phyloP scores from a whole-genome alignment of 257 asterid species.

The Penstemon davidsonii region DNA sequence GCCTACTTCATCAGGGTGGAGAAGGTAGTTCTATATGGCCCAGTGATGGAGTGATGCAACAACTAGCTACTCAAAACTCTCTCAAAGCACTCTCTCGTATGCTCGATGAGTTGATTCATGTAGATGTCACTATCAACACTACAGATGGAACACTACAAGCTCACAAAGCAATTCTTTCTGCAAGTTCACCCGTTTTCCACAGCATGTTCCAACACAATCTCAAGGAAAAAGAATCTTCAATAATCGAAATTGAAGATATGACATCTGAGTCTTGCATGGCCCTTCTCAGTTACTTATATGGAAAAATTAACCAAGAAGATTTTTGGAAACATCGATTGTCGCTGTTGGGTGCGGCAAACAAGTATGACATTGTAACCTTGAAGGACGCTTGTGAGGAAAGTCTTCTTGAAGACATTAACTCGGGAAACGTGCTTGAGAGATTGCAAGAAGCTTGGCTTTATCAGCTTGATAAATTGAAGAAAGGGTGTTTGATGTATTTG shows the following conservation, averaged over 20 bases:
- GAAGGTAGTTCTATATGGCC: slow-evolving; percentile 77
- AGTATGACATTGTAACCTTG: slow-evolving; percentile 73
- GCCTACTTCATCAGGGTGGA: slow-evolving; percentile 53
- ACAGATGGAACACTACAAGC: slow-evolving; percentile 68
- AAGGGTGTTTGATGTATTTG: slow-evolving; percentile 81
- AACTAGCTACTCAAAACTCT: slow-evolving; percentile 59
- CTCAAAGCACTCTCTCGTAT: slow-evolving; percentile 74
- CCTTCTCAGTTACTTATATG: slow-evolving; percentile 76
- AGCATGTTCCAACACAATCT: slow-evolving; percentile 90
- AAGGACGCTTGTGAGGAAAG: slow-evolving; percentile 89
- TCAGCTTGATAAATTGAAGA: slow-evolving; percentile 74
- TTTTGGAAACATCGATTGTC: slow-evolving; percentile 94
- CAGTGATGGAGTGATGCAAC: slow-evolving; percentile 49
- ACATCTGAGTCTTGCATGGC: slow-evolving; percentile 77
- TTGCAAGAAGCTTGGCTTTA: slow-evolving; percentile 96
- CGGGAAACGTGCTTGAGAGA: slow-evolving; percentile 87
- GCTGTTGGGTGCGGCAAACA: slow-evolving; percentile 81
- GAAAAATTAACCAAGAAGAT: slow-evolving; percentile 74
- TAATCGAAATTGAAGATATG: slow-evolving; percentile 80
- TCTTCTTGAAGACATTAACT: slow-evolving; percentile 79
- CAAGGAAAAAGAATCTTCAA: slow-evolving; percentile 84
- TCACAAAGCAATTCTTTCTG: slow-evolving; percentile 81
- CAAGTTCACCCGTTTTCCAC: slow-evolving; percentile 84
- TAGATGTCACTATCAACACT: slow-evolving; percentile 81
- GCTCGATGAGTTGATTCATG: slow-evolving; percentile 72